A percentile compares a stretch with the other conserved stretches of the same genome.
Evolutionary conservation across 768 basidiomycete species (phyloP).

Genomic region (Pseudohyphozyma bogoriensis): DNA sequence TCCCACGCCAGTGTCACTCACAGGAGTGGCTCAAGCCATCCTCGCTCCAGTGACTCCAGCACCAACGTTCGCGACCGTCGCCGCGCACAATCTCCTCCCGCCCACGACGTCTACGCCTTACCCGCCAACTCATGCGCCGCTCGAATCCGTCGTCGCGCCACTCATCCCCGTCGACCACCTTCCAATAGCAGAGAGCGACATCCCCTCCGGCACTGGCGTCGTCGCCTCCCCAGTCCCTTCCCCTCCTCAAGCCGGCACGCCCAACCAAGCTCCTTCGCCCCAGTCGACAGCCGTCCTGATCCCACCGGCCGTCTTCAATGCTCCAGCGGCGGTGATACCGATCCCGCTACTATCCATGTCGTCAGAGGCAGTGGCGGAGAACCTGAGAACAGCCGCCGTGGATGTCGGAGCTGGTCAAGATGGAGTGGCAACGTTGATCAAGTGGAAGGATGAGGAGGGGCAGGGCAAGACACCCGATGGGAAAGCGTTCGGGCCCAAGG

Average conservation of each 20-base stretch:
- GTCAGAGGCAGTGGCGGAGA: constrained; percentile 14
- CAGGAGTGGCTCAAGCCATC: constrained; percentile 12
- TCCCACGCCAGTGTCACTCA: constrained; percentile 14
- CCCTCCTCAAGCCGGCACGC: neutral
- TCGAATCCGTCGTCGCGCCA: constrained; percentile 25
- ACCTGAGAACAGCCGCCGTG: constrained; percentile 29
- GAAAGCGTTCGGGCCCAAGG: constrained; percentile 22
- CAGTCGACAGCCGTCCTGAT: constrained; percentile 22
- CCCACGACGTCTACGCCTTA: constrained; percentile 17
- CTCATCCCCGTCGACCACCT: constrained; percentile 8
- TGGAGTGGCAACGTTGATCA: constrained; percentile 33
- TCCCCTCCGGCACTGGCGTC: constrained; percentile 25
- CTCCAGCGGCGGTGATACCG: constrained; percentile 25
- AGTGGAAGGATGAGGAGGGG: constrained; percentile 32
- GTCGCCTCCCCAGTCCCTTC: constrained; percentile 16
- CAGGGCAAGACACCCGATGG: constrained; percentile 7
- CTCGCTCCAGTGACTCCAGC: constrained; percentile 1
- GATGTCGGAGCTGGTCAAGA: constrained; percentile 30
- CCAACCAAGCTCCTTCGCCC: too few species aligned
- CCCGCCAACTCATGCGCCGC: constrained; percentile 8
- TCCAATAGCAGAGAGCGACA: constrained; percentile 12
- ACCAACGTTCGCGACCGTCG: neutral
- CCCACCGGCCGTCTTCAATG: constrained; percentile 27
- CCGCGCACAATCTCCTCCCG: constrained; percentile 9
- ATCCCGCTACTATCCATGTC: constrained; percentile 24